phyloP scores from a whole-genome alignment of 495 filamentous ascomycete species.

The Gamarada debralockiae region DNA sequence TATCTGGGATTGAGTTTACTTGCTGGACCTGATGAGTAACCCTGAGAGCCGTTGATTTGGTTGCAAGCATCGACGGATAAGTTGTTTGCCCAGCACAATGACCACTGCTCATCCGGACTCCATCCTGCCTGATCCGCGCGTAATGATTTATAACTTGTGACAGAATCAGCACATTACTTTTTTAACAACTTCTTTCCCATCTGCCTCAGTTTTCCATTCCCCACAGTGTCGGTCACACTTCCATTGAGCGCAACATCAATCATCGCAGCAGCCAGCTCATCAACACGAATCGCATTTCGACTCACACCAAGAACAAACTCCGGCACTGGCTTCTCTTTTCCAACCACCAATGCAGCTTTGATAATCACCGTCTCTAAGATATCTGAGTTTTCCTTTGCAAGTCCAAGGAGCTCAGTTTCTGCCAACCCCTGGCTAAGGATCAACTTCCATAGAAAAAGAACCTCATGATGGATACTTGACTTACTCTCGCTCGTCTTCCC shows the following conservation, averaged over 20 bases:
- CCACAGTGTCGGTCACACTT: background rate
- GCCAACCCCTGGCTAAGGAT: background rate
- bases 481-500: background rate
- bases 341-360: background rate
- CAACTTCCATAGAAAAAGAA: background rate
- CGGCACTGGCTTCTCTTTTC: background rate
- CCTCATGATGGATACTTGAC: background rate
- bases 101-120: no score
- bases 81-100: no score
- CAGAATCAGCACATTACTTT: background rate
- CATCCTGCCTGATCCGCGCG: no score
- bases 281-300: background rate
- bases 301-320: background rate
- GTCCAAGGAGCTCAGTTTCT: background rate
- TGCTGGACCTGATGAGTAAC: no score
- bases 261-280: constrained; percentile 2
- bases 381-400: background rate
- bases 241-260: background rate
- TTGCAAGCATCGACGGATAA: no score
- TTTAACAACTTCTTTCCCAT: background rate
- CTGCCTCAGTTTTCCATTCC: background rate
- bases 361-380: constrained; percentile 2
- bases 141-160: no score
- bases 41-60: no score
- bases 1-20: no score